Evolutionary conservation across 225 moss, liverwort and hornwort species (phyloP).

Genomic region (Pseudoscleropodium purum): DNA sequence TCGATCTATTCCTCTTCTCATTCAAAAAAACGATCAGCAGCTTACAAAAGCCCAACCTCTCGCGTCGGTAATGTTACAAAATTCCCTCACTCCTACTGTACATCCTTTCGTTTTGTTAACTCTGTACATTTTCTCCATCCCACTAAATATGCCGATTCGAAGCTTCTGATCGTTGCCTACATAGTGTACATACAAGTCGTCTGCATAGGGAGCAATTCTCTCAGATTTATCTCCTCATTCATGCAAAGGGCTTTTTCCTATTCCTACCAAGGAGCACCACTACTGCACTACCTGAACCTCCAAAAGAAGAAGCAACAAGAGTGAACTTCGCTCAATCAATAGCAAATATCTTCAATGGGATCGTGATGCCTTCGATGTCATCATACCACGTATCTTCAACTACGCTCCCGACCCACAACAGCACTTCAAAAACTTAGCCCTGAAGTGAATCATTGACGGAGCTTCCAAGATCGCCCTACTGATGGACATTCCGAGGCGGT

Average conservation of each 20-base stretch:
- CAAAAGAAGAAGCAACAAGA: not conserved
- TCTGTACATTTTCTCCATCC: not conserved
- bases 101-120: not conserved
- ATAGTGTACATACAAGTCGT: constrained; percentile 13
- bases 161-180: not conserved
- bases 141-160: not conserved
- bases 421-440: constrained; percentile 2
- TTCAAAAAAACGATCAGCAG: constrained; percentile 14
- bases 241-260: not conserved
- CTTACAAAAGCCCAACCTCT: constrained; percentile 3
- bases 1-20: not conserved
- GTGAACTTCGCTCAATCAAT: constrained; percentile 13
- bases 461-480: not conserved
- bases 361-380: not conserved
- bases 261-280: not conserved
- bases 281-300: not conserved
- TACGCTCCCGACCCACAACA: not conserved
- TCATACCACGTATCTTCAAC: not conserved
- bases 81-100: not conserved
- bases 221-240: constrained; percentile 27
- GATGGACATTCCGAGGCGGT: not conserved
- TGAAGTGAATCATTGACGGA: not conserved
- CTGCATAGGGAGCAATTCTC: constrained; percentile 28
- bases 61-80: not conserved
- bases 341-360: not conserved